Percentiles rank a stretch among this genome's conserved stretches.
Conservation (phyloP, 2,329 filamentous ascomycete species). For the Nigrospora osmanthi region DNA sequence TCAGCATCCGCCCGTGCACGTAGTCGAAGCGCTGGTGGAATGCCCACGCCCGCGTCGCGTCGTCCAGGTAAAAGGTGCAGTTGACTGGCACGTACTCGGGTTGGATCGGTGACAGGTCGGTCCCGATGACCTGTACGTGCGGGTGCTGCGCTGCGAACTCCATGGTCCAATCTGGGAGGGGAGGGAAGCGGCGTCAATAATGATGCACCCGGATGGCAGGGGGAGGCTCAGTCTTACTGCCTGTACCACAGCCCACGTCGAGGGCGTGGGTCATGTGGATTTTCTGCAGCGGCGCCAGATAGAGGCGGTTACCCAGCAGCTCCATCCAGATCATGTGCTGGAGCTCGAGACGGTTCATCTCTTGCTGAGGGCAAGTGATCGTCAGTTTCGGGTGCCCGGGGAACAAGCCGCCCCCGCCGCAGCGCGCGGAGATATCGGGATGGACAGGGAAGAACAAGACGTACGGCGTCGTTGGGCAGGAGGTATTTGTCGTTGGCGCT, state of each 20-base stretch:
- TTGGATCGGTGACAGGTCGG: slow-evolving; percentile 12
- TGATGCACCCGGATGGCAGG: not conserved
- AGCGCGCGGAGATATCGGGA: not conserved
- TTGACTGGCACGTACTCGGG: slow-evolving; percentile 11
- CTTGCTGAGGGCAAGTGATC: slow-evolving; percentile 5
- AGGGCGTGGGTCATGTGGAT: slow-evolving; percentile 7
- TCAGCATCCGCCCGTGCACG: slow-evolving; percentile 7
- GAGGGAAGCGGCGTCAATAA: not conserved
- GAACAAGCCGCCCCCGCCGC: not conserved
- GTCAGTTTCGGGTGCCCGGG: not conserved
- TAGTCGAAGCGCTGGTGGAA: slow-evolving; percentile 22
- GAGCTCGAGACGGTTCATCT: slow-evolving; percentile 12
- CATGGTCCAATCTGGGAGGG: slow-evolving; percentile 11
- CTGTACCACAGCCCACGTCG: slow-evolving; percentile 6
- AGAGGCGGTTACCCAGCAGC: slow-evolving; percentile 7
- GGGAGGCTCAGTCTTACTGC: slow-evolving; percentile 1
- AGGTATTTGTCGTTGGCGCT: slow-evolving; percentile 10
- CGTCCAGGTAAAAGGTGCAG: slow-evolving; percentile 29
- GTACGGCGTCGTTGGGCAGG: slow-evolving; percentile 11
- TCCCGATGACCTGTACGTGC: slow-evolving; percentile 10
- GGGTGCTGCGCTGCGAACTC: slow-evolving; percentile 12
- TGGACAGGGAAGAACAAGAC: not conserved
- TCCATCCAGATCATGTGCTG: slow-evolving; percentile 12
- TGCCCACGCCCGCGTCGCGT: slow-evolving; percentile 34
- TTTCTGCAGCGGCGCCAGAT: slow-evolving; percentile 9